Evolutionary conservation across 345 rosid genomes (phyloP).

Genomic region (Triadica sebifera): DNA sequence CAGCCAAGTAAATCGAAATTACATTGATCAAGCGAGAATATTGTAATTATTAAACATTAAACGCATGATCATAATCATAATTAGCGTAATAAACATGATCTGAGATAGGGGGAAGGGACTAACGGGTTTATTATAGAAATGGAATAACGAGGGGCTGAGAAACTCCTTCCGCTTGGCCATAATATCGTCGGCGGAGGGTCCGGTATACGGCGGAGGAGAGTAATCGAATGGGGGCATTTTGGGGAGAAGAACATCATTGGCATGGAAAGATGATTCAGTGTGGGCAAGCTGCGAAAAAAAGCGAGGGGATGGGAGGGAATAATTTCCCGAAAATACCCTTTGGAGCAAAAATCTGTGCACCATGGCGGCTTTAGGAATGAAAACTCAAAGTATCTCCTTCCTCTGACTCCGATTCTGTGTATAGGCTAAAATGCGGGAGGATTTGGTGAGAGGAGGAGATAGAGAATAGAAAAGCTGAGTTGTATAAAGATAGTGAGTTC

Average conservation of each 20-base stretch:
- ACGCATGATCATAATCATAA: neutral
- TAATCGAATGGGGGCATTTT: conserved; percentile 79
- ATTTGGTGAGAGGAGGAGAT: too few relatives aligned
- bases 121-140: conserved; percentile 70
- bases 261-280: conserved; percentile 20
- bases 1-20: neutral
- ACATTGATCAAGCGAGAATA: neutral
- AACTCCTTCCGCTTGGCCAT: conserved; percentile 60
- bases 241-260: conserved; percentile 34
- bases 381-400: too few relatives aligned
- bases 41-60: neutral
- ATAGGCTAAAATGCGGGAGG: too few relatives aligned
- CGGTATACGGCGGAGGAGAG: conserved; percentile 83
- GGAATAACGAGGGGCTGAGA: conserved; percentile 76
- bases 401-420: too few relatives aligned
- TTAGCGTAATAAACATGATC: neutral
- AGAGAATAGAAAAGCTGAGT: too few relatives aligned
- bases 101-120: conserved; percentile 14
- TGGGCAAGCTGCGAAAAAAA: conserved; percentile 41
- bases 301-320: conserved; percentile 34
- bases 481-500: too few relatives aligned
- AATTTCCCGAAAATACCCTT: conserved; percentile 34
- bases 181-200: conserved; percentile 74
- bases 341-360: conserved; percentile 53
- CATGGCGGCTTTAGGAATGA: neutral